Conservation (phyloP, 805 yeast species). For the Myxozyma sirexii region DNA sequence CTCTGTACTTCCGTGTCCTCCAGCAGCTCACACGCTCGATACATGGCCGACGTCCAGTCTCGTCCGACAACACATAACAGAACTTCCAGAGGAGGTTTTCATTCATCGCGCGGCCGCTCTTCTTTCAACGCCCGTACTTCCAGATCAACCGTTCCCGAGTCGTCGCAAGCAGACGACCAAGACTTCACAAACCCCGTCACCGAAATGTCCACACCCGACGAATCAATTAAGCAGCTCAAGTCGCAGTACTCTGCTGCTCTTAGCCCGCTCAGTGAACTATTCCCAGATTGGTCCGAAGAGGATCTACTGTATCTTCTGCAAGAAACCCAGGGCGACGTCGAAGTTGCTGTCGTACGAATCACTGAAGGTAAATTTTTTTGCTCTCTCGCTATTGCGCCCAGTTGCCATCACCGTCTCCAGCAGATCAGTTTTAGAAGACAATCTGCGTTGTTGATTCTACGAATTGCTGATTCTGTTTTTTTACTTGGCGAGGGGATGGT, state of each 20-base stretch:
- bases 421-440: neutral
- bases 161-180: neutral
- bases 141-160: slow-evolving; percentile 14
- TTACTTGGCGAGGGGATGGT: no score
- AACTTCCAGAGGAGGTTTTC: slow-evolving; percentile 34
- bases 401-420: neutral
- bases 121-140: slow-evolving; percentile 14
- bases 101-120: slow-evolving; percentile 29
- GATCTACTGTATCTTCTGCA: slow-evolving; percentile 75
- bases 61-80: slow-evolving; percentile 18
- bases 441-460: no score
- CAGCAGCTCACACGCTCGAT: slow-evolving; percentile 9
- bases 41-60: slow-evolving; percentile 28
- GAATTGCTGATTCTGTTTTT: neutral
- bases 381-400: neutral
- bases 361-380: slow-evolving; percentile 55
- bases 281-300: slow-evolving; percentile 91
- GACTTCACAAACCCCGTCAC: slow-evolving; percentile 2
- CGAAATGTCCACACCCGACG: slow-evolving; percentile 33
- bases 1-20: slow-evolving; percentile 9
- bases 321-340: slow-evolving; percentile 74
- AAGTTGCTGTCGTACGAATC: slow-evolving; percentile 80
- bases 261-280: slow-evolving; percentile 72
- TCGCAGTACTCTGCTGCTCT: slow-evolving; percentile 44
- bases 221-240: slow-evolving; percentile 42